Conservation (phyloP, 345 rosid genomes). For the Salix koriyanagi region DNA sequence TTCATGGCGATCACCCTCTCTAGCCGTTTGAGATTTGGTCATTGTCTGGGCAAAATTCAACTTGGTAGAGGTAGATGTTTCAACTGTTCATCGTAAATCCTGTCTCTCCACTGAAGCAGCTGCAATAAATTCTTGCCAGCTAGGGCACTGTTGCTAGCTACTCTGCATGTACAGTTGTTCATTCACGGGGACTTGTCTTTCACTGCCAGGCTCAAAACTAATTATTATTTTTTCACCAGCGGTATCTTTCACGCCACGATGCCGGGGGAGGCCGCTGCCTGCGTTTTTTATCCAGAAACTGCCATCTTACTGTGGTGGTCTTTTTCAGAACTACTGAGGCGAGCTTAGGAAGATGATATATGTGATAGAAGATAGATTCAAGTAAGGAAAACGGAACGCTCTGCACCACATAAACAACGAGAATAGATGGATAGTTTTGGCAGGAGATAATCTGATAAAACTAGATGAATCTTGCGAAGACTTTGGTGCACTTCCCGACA, state of each 20-base stretch:
- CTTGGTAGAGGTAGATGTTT: not conserved
- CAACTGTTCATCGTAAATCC: not conserved
- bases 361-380: too few relatives aligned
- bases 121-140: conserved; percentile 10
- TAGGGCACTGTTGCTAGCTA: not conserved
- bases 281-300: not conserved
- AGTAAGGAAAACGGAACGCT: too few relatives aligned
- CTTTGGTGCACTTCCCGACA: not conserved
- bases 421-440: too few relatives aligned
- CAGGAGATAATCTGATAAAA: not conserved
- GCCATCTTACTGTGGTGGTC: not conserved
- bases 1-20: not conserved
- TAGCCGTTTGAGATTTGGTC: not conserved
- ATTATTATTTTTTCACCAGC: not conserved
- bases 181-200: not conserved
- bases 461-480: not conserved
- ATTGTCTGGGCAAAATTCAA: not conserved
- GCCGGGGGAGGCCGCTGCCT: too few relatives aligned
- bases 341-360: not conserved
- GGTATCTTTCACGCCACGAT: not conserved
- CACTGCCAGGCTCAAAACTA: not conserved
- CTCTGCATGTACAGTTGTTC: not conserved
- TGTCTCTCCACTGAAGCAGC: not conserved
- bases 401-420: too few relatives aligned
- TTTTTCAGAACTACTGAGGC: not conserved